Percentiles rank a stretch among this genome's conserved stretches.
phyloP scores from a whole-genome alignment of 108 stramenopile genomes.

The Cyclostephanos tholiformis region DNA sequence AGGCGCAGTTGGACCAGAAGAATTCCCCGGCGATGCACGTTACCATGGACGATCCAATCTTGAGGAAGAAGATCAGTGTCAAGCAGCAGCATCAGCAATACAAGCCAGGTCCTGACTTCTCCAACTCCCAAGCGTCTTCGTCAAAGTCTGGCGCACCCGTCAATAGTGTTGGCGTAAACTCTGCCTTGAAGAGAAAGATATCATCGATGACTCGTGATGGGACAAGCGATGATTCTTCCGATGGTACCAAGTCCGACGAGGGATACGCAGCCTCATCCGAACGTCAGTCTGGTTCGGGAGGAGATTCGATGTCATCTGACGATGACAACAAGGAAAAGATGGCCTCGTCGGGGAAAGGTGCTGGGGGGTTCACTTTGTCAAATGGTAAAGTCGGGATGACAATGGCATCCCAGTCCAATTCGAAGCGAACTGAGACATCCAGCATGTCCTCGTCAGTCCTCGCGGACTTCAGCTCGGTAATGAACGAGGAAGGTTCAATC shows the following conservation, averaged over 20 bases:
- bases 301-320: constrained; percentile 44
- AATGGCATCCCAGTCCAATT: constrained; percentile 32
- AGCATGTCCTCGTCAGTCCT: constrained; percentile 50
- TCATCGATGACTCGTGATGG: constrained; percentile 9
- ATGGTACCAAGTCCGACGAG: constrained; percentile 41
- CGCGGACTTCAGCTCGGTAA: constrained; percentile 51
- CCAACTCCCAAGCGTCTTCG: neutral
- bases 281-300: constrained; percentile 41
- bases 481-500: constrained; percentile 34
- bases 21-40: constrained; percentile 29
- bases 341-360: constrained; percentile 16
- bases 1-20: neutral
- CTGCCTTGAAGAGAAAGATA: constrained; percentile 21
- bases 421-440: constrained; percentile 44
- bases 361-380: constrained; percentile 1
- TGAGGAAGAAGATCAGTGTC: constrained; percentile 32
- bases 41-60: constrained; percentile 38
- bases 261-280: constrained; percentile 52
- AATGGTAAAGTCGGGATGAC: constrained; percentile 15
- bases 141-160: neutral
- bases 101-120: neutral
- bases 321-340: constrained; percentile 42
- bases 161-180: constrained; percentile 6
- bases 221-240: constrained; percentile 31
- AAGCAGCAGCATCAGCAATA: constrained; percentile 19